These are phyloP conservation scores for Xerocomus spinulosus DNA, from an alignment of 768 basidiomycete species.

Conservation along the genomic window DNA sequence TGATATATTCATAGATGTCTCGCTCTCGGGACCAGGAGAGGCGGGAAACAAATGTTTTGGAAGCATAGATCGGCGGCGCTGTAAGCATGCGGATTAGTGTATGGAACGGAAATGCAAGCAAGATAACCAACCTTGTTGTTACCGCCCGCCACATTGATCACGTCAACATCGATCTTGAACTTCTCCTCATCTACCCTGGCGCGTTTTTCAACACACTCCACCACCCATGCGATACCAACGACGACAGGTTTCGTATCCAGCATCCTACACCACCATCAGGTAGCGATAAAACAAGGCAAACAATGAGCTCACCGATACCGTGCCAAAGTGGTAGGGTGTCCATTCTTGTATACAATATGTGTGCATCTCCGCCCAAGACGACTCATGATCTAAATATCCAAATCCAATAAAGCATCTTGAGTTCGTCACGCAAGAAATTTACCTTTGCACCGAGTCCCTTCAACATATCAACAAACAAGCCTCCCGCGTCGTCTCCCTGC, in stretches of 20 bases:
- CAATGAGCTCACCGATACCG: constrained; percentile 55
- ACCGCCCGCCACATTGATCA: constrained; percentile 51
- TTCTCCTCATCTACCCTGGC: constrained; percentile 57
- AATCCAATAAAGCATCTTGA: neutral
- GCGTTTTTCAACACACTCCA: constrained; percentile 74
- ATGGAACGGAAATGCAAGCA: neutral
- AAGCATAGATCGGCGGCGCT: constrained; percentile 74
- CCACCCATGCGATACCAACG: constrained; percentile 87
- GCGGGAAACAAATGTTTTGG: constrained; percentile 51
- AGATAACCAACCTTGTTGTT: constrained; percentile 53
- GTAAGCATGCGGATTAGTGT: neutral
- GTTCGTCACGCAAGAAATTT: constrained; percentile 14
- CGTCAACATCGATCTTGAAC: constrained; percentile 61
- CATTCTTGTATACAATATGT: constrained; percentile 85
- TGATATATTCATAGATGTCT: constrained; percentile 15
- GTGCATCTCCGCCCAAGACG: constrained; percentile 72
- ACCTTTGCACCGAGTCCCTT: constrained; percentile 78
- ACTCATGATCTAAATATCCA: constrained; percentile 46
- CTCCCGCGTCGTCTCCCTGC: constrained; percentile 76
- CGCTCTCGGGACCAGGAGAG: constrained; percentile 15
- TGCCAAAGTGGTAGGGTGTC: constrained; percentile 64
- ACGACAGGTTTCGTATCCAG: constrained; percentile 63
- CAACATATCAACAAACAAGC: constrained; percentile 80
- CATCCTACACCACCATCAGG: constrained; percentile 34
- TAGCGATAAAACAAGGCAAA: neutral